A percentile compares a stretch with the other conserved stretches of the same genome.
Conservation (phyloP, 306 rosid species). For the Gillenia trifoliata region DNA sequence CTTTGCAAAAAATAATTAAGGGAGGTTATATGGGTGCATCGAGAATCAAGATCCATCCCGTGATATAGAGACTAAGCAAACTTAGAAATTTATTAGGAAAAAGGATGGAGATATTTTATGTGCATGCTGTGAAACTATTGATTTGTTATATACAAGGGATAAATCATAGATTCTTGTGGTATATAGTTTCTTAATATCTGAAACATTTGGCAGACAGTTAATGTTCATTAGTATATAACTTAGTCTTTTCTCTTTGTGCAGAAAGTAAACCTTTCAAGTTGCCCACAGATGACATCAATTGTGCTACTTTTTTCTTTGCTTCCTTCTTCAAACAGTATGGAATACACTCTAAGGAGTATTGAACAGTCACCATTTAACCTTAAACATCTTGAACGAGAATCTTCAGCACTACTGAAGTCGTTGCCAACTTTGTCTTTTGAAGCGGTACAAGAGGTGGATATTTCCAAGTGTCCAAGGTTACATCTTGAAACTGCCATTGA, state of each 20-base stretch:
- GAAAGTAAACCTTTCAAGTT: conserved; percentile 66
- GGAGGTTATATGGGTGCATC: neutral
- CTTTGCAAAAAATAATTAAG: neutral
- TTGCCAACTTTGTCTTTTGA: conserved; percentile 42
- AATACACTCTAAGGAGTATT: conserved; percentile 31
- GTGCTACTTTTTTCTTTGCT: conserved; percentile 53
- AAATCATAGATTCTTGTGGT: neutral
- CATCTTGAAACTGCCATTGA: conserved; percentile 52
- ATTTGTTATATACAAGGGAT: neutral
- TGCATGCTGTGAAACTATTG: neutral
- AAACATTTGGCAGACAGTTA: conserved; percentile 16
- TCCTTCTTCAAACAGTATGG: conserved; percentile 44
- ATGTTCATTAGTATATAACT: conserved; percentile 21
- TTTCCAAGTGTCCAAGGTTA: conserved; percentile 64
- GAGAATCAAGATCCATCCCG: neutral
- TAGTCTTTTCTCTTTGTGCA: conserved; percentile 40
- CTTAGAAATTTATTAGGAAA: neutral
- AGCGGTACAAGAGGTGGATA: conserved; percentile 65
- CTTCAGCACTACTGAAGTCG: conserved; percentile 18
- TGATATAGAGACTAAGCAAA: neutral
- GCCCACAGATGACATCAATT: conserved; percentile 65
- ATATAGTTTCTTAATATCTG: conserved; percentile 16
- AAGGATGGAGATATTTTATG: neutral
- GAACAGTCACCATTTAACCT: conserved; percentile 24
- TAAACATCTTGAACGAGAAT: conserved; percentile 30